Evolutionary conservation across 345 rosid genomes (phyloP).

Genomic region (Sisymbrium altissimum): DNA sequence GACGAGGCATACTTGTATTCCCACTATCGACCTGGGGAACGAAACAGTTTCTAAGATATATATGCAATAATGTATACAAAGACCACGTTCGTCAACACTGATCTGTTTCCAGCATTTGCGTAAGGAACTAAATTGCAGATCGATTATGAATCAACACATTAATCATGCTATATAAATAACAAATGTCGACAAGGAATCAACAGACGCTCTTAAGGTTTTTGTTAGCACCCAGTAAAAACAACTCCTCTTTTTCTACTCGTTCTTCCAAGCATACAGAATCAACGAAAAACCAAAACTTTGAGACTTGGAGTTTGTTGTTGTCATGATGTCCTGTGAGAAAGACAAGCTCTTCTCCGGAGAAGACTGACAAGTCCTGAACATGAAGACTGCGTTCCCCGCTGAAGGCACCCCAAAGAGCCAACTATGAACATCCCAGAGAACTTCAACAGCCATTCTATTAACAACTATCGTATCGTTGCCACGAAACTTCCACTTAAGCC

Average conservation of each 20-base stretch:
- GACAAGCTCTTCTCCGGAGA: constrained; percentile 43
- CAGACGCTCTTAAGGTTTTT: constrained; percentile 7
- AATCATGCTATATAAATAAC: constrained; percentile 18
- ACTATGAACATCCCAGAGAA: constrained; percentile 90
- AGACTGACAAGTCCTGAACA: constrained; percentile 77
- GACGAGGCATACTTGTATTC: no score
- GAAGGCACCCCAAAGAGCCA: constrained; percentile 85
- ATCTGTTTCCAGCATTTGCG: constrained; percentile 6
- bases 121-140: not conserved
- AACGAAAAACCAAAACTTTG: constrained; percentile 73
- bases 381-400: constrained; percentile 75
- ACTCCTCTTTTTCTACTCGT: constrained; percentile 40
- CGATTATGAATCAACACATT: constrained; percentile 20
- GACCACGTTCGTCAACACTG: no score
- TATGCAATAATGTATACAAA: no score
- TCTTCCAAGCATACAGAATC: constrained; percentile 66
- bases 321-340: constrained; percentile 36
- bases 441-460: constrained; percentile 80
- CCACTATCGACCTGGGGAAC: no score
- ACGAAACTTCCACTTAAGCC: constrained; percentile 91
- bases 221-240: constrained; percentile 17
- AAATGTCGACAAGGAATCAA: constrained; percentile 33
- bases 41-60: no score
- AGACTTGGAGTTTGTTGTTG: constrained; percentile 45
- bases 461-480: constrained; percentile 82